Evolutionary conservation across 2,329 filamentous ascomycete species (phyloP), one percentile per base, ranked within the genome.

Genomic region (Aspergillus versicolor): DNA sequence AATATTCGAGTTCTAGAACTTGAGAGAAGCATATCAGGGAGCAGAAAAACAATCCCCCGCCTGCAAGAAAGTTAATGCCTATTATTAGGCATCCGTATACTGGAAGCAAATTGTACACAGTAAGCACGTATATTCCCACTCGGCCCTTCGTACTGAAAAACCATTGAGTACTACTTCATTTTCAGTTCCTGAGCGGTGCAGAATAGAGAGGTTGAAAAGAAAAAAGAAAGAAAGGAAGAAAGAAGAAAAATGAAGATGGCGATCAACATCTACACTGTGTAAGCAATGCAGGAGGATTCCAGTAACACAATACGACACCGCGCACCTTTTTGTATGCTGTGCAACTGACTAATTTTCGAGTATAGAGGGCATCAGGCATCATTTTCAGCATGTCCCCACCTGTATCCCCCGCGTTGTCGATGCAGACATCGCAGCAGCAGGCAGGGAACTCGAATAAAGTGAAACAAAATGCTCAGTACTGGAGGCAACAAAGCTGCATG

Each of bases 401-500:
- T 30, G 27, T 30, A 30, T 30, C n/a, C 34, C 52, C 45, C 41
- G 37, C 38, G 49, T 43, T 49, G 17, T 22, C n/a, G 41, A 27
- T 32, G 43, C 43, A 32, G 34, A 48, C 37, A n/a, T 48, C 40
- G 50, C 17, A 50, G 12, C 19, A 22, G 27, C 27, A 34, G 30
- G 22, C n/a, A 47, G 30, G 44, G 30, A 47, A 34, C n/a, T 22
- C 19, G 43, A 15, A 15, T 46, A 24, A 15, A 15, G 22, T 45
- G 8, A 24, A 42, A 21, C 19, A 24, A 42, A 6, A 21, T 21
- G 3, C 5, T 21, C 9, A 17, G 17, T 11, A 13, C 37, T 17
- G 34, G 53, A 45, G 42, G n/a, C 43, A 24, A 45, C 57, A 54
- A 19, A 30, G 42, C 54, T 52, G 60, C 60, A 64, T 59, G 49